phyloP scores from a whole-genome alignment of 2,329 filamentous ascomycete species.

The Corinectria fuckeliana region DNA sequence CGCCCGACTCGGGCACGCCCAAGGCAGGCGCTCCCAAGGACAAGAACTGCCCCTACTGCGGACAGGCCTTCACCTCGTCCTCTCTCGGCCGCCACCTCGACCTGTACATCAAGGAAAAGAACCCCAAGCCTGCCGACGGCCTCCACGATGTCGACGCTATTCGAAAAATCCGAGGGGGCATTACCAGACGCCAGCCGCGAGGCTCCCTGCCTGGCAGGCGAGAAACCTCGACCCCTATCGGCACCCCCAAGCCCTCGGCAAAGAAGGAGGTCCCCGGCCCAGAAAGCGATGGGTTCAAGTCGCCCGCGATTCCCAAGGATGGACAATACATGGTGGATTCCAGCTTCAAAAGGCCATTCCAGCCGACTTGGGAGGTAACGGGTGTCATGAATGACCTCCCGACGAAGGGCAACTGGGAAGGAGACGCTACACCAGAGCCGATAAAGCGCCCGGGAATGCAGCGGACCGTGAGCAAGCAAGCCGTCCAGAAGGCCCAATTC shows the following conservation, averaged over 20 bases:
- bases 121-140: slow-evolving; percentile 85
- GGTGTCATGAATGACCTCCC: slow-evolving; percentile 80
- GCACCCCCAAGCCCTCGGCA: slow-evolving; percentile 53
- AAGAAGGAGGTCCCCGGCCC: slow-evolving; percentile 49
- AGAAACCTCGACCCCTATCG: slow-evolving; percentile 65
- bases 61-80: slow-evolving; percentile 89
- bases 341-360: slow-evolving; percentile 56
- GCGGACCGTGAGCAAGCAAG: slow-evolving; percentile 57
- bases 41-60: slow-evolving; percentile 86
- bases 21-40: slow-evolving; percentile 71
- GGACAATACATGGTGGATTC: slow-evolving; percentile 52
- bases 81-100: slow-evolving; percentile 93
- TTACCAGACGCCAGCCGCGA: slow-evolving; percentile 85
- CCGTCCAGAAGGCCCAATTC: slow-evolving; percentile 64
- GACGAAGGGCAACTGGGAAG: slow-evolving; percentile 43
- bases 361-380: slow-evolving; percentile 75
- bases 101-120: slow-evolving; percentile 91
- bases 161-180: slow-evolving; percentile 78
- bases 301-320: slow-evolving; percentile 50
- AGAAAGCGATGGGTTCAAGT: slow-evolving; percentile 47
- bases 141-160: slow-evolving; percentile 92
- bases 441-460: slow-evolving; percentile 46
- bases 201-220: slow-evolving; percentile 61
- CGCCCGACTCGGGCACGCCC: slow-evolving; percentile 48
- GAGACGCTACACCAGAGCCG: slow-evolving; percentile 44